Evolutionary conservation across 2,329 filamentous ascomycete genomes (phyloP).

Genomic region (Fusarium algeriense): DNA sequence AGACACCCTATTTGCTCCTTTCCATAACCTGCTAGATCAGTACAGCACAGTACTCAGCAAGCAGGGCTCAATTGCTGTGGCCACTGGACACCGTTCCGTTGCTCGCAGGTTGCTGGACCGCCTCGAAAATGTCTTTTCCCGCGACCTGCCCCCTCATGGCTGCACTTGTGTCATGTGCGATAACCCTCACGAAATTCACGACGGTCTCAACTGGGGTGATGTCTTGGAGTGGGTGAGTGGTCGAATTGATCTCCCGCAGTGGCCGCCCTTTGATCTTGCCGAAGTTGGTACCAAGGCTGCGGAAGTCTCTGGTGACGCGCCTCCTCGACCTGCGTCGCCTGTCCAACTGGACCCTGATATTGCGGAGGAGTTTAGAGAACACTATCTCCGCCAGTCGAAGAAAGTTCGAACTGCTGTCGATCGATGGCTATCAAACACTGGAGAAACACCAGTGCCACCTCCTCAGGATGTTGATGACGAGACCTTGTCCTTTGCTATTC

Average conservation of each 20-base stretch:
- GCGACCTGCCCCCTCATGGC: conserved; percentile 88
- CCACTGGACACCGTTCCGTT: conserved; percentile 95
- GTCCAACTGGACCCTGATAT: conserved; percentile 91
- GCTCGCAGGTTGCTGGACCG: conserved; percentile 89
- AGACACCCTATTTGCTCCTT: conserved; percentile 82
- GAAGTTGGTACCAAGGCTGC: conserved; percentile 71
- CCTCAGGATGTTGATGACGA: conserved; percentile 94
- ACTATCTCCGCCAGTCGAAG: conserved; percentile 91
- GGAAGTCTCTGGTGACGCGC: conserved; percentile 70
- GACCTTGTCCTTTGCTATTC: conserved; percentile 91
- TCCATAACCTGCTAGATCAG: conserved; percentile 85
- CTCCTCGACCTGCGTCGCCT: conserved; percentile 69
- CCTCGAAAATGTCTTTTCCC: conserved; percentile 92
- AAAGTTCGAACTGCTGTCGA: conserved; percentile 94
- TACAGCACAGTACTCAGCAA: conserved; percentile 85
- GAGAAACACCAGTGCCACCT: conserved; percentile 77
- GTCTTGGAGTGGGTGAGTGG: conserved; percentile 94
- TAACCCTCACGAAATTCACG: conserved; percentile 68
- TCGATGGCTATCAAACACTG: conserved; percentile 86
- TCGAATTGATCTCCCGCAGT: conserved; percentile 83
- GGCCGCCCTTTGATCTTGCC: conserved; percentile 87
- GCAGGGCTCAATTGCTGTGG: conserved; percentile 91
- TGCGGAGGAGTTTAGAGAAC: conserved; percentile 90
- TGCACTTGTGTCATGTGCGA: conserved; percentile 90
- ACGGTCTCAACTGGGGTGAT: conserved; percentile 92